Percentiles rank a stretch among this genome's conserved stretches.
These are phyloP conservation scores for Fusarium luffae DNA, from an alignment of 2,329 filamentous ascomycete species.

Conservation along the genomic window DNA sequence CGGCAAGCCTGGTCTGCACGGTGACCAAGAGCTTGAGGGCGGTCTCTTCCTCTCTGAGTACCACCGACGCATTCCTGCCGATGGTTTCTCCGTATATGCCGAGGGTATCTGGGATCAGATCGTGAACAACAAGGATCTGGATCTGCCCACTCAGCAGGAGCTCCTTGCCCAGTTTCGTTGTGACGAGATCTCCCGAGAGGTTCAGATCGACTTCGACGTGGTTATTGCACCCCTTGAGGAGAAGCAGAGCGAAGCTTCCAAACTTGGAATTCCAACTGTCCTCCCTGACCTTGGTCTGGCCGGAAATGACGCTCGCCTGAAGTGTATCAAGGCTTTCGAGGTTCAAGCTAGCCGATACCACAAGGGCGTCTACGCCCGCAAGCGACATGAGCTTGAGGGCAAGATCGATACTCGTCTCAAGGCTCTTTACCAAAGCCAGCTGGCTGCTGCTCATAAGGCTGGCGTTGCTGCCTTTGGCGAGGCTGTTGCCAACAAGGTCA, in stretches of 20 bases:
- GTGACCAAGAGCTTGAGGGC: constrained; percentile 79
- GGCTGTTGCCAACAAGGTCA: constrained; percentile 86
- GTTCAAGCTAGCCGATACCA: constrained; percentile 93
- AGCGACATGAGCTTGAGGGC: constrained; percentile 82
- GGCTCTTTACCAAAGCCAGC: constrained; percentile 86
- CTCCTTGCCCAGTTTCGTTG: constrained; percentile 96
- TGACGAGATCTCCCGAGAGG: constrained; percentile 94
- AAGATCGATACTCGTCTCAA: constrained; percentile 93
- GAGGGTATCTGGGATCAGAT: constrained; percentile 98
- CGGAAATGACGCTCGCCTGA: constrained; percentile 77
- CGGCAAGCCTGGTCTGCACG: constrained; percentile 67
- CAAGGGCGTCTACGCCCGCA: constrained; percentile 91
- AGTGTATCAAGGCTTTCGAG: constrained; percentile 86
- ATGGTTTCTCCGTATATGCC: constrained; percentile 95
- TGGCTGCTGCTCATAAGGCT: constrained; percentile 87
- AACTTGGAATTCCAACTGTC: constrained; percentile 77
- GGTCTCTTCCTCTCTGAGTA: constrained; percentile 94
- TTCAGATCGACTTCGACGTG: constrained; percentile 83
- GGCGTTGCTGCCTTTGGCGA: constrained; percentile 88
- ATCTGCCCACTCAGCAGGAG: constrained; percentile 96
- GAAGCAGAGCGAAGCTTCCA: constrained; percentile 78
- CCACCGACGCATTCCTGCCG: constrained; percentile 93
- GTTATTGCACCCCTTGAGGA: constrained; percentile 87
- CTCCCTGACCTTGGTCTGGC: constrained; percentile 78
- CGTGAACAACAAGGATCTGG: constrained; percentile 97